Evolutionary conservation across 352 stramenopile genomes (phyloP).

Genomic region (Achlya hypogyna): DNA sequence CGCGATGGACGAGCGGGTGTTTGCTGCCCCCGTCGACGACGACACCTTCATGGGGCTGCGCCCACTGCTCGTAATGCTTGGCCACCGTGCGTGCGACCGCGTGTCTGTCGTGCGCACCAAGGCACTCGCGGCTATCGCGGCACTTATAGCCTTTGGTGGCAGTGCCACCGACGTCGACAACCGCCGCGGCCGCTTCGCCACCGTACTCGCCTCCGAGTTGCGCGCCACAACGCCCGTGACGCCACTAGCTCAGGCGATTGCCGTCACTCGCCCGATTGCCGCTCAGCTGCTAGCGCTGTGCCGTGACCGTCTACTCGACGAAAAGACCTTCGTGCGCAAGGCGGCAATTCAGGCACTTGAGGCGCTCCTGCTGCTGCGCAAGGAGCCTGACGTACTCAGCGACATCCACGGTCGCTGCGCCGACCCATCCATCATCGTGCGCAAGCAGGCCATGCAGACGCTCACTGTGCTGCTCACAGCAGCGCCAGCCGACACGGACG

Average conservation of each 20-base stretch:
- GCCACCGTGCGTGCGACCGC: conserved; percentile 66
- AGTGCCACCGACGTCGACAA: neutral
- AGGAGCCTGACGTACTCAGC: conserved; percentile 29
- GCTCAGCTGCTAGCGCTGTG: conserved; percentile 62
- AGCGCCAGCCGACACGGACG: conserved; percentile 54
- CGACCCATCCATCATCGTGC: conserved; percentile 64
- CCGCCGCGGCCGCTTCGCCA: neutral
- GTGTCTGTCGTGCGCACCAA: conserved; percentile 73
- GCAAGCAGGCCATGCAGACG: conserved; percentile 75
- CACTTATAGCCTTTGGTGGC: conserved; percentile 1
- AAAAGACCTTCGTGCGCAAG: conserved; percentile 77
- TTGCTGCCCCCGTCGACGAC: neutral
- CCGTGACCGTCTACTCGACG: conserved; percentile 56
- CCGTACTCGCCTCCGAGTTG: neutral
- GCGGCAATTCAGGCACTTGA: conserved; percentile 71
- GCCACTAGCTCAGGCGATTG: neutral
- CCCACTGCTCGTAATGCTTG: conserved; percentile 54
- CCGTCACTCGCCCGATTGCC: conserved; percentile 33
- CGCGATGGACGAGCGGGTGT: conserved; percentile 40
- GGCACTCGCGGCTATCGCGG: conserved; percentile 64
- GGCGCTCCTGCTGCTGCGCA: conserved; percentile 35
- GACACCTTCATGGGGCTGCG: conserved; percentile 27
- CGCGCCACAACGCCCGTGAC: too few species aligned
- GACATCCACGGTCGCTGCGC: conserved; percentile 71
- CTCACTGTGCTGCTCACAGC: conserved; percentile 66